Conservation (phyloP, 192 early-diverging fungal genomes). For the Coemansia sp. region DNA sequence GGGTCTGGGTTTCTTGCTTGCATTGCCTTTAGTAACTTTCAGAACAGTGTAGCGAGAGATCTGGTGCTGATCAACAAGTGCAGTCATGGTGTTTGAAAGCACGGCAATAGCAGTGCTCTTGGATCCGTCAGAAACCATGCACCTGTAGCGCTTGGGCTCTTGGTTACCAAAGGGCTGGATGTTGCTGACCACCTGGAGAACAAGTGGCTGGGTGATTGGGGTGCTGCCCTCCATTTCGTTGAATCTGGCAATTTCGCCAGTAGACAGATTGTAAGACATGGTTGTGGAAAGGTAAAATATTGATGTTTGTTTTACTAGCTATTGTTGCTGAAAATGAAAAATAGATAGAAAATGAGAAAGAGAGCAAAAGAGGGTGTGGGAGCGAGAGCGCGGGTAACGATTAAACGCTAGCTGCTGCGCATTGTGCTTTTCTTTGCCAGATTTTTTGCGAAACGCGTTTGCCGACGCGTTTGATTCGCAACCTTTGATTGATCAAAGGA, state of each 20-base stretch:
- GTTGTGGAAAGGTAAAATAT: not conserved
- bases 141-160: slow-evolving; percentile 29
- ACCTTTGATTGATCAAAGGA: no score
- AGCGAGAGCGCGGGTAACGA: no score
- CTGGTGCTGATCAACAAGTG: slow-evolving; percentile 25
- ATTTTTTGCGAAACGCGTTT: no score
- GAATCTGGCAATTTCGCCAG: slow-evolving; percentile 37
- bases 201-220: slow-evolving; percentile 16
- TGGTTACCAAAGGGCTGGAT: slow-evolving; percentile 39
- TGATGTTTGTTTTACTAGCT: not conserved
- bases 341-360: not conserved
- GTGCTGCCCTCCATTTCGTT: slow-evolving; percentile 15
- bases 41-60: slow-evolving; percentile 38
- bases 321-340: not conserved
- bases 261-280: slow-evolving; percentile 19
- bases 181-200: slow-evolving; percentile 35
- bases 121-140: slow-evolving; percentile 44
- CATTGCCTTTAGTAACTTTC: slow-evolving; percentile 26
- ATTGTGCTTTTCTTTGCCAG: no score
- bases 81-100: slow-evolving; percentile 32
- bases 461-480: no score
- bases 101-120: slow-evolving; percentile 32
- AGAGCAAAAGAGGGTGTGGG: not conserved
- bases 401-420: no score
- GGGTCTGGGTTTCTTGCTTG: slow-evolving; percentile 26